Base-by-base conservation (phyloP, 441 rosid species). In the Adansonia rubrostipa region DNA sequence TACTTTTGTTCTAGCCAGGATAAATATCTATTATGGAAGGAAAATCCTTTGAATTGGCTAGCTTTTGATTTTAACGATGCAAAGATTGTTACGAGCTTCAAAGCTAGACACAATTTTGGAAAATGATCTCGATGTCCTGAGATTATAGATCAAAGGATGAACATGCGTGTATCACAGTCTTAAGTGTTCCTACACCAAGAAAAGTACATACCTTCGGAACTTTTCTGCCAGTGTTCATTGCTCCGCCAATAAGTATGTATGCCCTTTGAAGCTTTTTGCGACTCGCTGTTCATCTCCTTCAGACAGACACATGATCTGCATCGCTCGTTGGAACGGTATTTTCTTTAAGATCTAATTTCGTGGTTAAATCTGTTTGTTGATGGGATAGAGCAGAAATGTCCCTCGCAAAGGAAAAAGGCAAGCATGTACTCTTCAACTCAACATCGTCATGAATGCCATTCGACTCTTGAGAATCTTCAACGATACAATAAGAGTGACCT, bases 391-490 rank as follows among this genome's bases (percentile, higher is more conserved):
- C 74, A 62, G 48, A 58, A 51, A 45, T 73, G 44, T 65, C 77
- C 58, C 45, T 42, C 56, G 65, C 61, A 47, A 78, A 76, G 58
- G 48, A 78, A 22, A 79, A 48, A 22, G 80, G 71, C 17, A 70
- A 60, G 77, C 47, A 79, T 62, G 78, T 69, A 65, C 70, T 80
- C 77, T 63, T 73, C 10, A 54, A 24, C 79, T 63, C 75, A 15
- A 54, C 36, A 80, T 47, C 85, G 17, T 78, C 79, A 13, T 79
- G 74, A 36, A 5, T 44, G 47, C 40, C 22, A 42, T 1, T 64
- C 33, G 24, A 77, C 33, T 79, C 88, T 24, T 79, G 51, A 8
- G 88, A 88, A 78, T 89, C 92, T 76, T 87, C 83, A 64, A 87
- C 85, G 17, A 86, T 65, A 78, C 44, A 71, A 65, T 14, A 71